Evolutionary conservation across 2,329 filamentous ascomycete species (phyloP).

Genomic region (Laburnicola sp.): DNA sequence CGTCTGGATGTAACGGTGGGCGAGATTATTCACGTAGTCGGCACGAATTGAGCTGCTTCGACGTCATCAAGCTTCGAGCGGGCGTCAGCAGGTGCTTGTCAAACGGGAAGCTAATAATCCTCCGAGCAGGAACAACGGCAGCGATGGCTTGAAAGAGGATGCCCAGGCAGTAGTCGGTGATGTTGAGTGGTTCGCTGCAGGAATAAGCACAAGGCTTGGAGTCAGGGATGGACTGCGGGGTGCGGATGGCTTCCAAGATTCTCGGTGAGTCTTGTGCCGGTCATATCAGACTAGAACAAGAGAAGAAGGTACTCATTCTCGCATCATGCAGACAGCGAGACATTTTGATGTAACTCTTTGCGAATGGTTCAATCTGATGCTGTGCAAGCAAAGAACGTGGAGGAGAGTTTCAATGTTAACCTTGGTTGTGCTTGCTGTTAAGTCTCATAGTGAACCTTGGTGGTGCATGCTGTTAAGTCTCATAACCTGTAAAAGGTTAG

Average conservation of each 20-base stretch:
- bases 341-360: too few species aligned
- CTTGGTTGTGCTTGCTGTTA: too few species aligned
- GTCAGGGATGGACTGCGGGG: constrained; percentile 22
- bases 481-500: too few species aligned
- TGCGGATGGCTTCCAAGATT: constrained; percentile 21
- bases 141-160: not conserved
- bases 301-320: constrained; percentile 8
- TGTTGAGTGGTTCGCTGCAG: constrained; percentile 17
- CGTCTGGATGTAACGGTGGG: constrained; percentile 26
- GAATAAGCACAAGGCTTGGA: constrained; percentile 22
- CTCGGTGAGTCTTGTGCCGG: constrained; percentile 11
- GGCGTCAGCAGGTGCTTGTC: constrained; percentile 1
- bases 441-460: too few species aligned
- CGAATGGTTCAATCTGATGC: too few species aligned
- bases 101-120: constrained; percentile 6
- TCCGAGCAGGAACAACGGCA: not conserved
- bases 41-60: constrained; percentile 8
- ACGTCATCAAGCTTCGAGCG: constrained; percentile 28
- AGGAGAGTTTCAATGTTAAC: too few species aligned
- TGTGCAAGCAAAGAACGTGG: too few species aligned
- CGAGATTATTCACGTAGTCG: constrained; percentile 24
- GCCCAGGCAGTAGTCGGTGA: not conserved
- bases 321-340: not conserved
- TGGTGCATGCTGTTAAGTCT: too few species aligned
- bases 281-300: constrained; percentile 11